Evolutionary conservation across 2,329 filamentous ascomycete genomes (phyloP), one percentile per base, ranked within the genome.

Genomic region (Rutstroemia sp.): DNA sequence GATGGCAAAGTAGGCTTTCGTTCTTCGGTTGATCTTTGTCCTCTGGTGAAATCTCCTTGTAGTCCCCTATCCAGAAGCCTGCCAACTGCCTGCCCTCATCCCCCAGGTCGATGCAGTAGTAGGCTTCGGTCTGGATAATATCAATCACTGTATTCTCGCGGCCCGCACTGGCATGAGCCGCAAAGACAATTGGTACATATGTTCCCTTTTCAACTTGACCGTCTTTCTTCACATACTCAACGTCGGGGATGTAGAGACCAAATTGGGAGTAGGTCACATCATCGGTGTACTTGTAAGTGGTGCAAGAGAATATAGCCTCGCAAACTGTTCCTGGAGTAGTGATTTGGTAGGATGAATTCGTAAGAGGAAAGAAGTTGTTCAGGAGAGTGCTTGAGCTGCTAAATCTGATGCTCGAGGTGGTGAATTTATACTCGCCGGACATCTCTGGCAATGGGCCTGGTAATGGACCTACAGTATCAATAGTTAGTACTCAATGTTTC

Each of bases 301-400:
- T 79, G 81, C 58, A 86, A 82, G 16, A 86, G 75, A 64, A 81
- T 84, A 1, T 86, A 72, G 0, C 81, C 81, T 34, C 8, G 30
- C 30, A 34, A 34, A 34, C 30, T 34, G 30, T 34, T 34, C 30
- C 30, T 34, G 30, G 30, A 12, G 16, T 81, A 71, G 61, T 77
- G 75, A 36, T 70, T 74, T 25, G 27, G 57, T 65, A 44, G 59
- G 52, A 40, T 1, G 27, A 23, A 21, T 34, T 7, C 2, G 17
- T 30, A 17, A 40, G 51, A 5, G 72, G 72, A 39, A 75, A 67
- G 0, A 74, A 61, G 36, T 71, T 75, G 47, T 73, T 67, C 0
- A 75, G 64, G 1, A 73, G 57, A 0, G 71, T 74, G 4, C 65
- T 64, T 23, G 66, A 67, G 27, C 72, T 74, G 47, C 69, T 73